Evolutionary conservation across 1,139 yeast genomes (phyloP).

Genomic region (Candida anutae): DNA sequence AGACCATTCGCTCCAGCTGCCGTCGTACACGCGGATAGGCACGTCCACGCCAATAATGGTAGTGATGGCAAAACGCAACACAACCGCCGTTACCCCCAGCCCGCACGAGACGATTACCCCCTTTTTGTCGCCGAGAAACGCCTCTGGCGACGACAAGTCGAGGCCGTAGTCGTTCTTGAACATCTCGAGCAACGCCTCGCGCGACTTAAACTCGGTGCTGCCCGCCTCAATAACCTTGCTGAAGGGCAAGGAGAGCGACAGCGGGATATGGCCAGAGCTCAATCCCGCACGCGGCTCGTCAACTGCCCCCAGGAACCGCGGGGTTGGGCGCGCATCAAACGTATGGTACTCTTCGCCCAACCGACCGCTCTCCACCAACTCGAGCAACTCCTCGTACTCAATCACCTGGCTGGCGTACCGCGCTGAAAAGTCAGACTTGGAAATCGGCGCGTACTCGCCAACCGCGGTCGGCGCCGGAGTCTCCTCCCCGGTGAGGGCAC

Average conservation of each 20-base stretch:
- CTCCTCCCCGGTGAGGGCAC: slow-evolving; percentile 18
- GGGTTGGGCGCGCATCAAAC: slow-evolving; percentile 76
- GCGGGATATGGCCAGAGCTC: slow-evolving; percentile 84
- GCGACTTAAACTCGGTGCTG: slow-evolving; percentile 43
- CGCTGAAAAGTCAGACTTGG: slow-evolving; percentile 15
- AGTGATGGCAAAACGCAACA: slow-evolving; percentile 49
- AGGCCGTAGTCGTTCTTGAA: slow-evolving; percentile 34
- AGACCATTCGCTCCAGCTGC: slow-evolving; percentile 83
- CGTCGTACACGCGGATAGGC: slow-evolving; percentile 76
- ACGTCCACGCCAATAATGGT: slow-evolving; percentile 51
- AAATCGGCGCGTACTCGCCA: slow-evolving; percentile 15
- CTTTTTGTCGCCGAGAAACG: slow-evolving; percentile 24
- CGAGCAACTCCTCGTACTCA: slow-evolving; percentile 54
- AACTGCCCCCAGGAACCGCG: slow-evolving; percentile 66
- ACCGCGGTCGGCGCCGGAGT: slow-evolving; percentile 4
- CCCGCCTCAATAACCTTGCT: slow-evolving; percentile 43
- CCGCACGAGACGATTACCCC: slow-evolving; percentile 88
- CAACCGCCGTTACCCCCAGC: slow-evolving; percentile 89
- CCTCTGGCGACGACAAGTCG: slow-evolving; percentile 19
- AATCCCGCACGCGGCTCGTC: slow-evolving; percentile 89
- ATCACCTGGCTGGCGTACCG: slow-evolving; percentile 45
- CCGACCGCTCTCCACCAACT: slow-evolving; percentile 43
- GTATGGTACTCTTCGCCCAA: slow-evolving; percentile 44
- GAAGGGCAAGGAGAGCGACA: slow-evolving; percentile 75
- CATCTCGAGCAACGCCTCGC: slow-evolving; percentile 36